These are phyloP conservation scores for Chalara sp. DNA, from an alignment of 2,329 filamentous ascomycete species.

Conservation along the genomic window DNA sequence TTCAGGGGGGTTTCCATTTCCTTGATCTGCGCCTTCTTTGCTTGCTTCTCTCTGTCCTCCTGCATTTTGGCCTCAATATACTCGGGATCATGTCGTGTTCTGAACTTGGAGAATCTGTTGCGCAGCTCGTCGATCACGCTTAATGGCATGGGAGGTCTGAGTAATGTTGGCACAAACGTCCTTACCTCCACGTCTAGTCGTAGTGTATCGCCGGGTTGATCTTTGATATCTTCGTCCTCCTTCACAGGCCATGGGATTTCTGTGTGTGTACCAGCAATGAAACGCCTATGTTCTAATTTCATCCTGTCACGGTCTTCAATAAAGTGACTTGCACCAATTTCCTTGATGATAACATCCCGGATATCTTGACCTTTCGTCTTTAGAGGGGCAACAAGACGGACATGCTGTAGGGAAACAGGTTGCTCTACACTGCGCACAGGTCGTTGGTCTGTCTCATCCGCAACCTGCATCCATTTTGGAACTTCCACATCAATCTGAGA, in stretches of 20 bases:
- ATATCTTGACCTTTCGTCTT: constrained; percentile 52
- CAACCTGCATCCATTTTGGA: constrained; percentile 32
- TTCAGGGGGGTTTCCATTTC: constrained; percentile 27
- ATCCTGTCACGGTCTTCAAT: constrained; percentile 41
- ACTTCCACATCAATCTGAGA: constrained; percentile 34
- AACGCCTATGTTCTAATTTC: constrained; percentile 43
- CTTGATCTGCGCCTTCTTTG: constrained; percentile 16
- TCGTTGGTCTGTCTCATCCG: constrained; percentile 30
- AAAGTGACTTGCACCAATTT: constrained; percentile 49
- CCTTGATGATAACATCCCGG: constrained; percentile 72
- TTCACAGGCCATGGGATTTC: constrained; percentile 70
- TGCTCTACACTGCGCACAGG: constrained; percentile 42
- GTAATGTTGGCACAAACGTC: constrained; percentile 73
- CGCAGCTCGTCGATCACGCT: constrained; percentile 80
- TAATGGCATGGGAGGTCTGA: constrained; percentile 70
- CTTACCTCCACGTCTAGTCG: constrained; percentile 67
- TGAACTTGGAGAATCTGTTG: constrained; percentile 74
- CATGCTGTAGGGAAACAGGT: constrained; percentile 59
- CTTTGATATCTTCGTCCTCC: constrained; percentile 41
- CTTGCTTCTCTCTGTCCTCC: constrained; percentile 43
- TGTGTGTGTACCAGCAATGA: constrained; percentile 65
- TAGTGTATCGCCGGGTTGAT: constrained; percentile 62
- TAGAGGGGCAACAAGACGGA: constrained; percentile 78
- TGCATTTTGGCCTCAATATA: constrained; percentile 60
- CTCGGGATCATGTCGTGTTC: constrained; percentile 70